Conservation (phyloP, 164 flowering plant species). For the Dillenia turbinata region DNA sequence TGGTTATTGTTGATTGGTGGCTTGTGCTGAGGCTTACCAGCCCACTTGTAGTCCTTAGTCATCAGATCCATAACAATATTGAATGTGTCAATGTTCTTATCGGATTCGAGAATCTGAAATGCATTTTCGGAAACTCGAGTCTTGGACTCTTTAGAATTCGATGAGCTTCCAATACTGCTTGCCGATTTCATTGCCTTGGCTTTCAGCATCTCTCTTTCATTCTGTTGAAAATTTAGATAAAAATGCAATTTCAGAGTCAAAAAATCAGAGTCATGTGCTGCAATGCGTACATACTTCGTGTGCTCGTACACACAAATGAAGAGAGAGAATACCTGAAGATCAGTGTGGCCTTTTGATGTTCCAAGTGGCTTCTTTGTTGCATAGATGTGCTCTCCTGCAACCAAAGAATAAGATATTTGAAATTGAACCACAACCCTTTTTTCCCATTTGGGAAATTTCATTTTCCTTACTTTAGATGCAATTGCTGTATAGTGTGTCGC, state of each 20-base stretch:
- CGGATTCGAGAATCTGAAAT: slow-evolving; percentile 8
- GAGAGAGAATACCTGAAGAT: slow-evolving; percentile 32
- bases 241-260: background rate
- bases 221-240: slow-evolving; percentile 6
- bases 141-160: slow-evolving; percentile 2
- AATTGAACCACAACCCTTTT: slow-evolving; percentile 6
- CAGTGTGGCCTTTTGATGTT: slow-evolving; percentile 10
- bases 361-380: slow-evolving; percentile 11
- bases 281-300: background rate
- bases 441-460: background rate
- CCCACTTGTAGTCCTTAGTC: slow-evolving; percentile 41
- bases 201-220: slow-evolving; percentile 4
- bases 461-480: background rate
- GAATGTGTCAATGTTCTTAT: slow-evolving; percentile 21
- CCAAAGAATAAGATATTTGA: slow-evolving; percentile 18
- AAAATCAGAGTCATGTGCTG: background rate
- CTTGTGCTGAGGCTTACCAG: slow-evolving; percentile 20
- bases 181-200: slow-evolving; percentile 9
- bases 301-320: slow-evolving; percentile 9
- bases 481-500: background rate
- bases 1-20: slow-evolving; percentile 47
- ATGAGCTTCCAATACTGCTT: slow-evolving; percentile 3
- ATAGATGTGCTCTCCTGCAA: slow-evolving; percentile 28
- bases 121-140: background rate
- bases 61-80: slow-evolving; percentile 39